These are phyloP conservation scores for Aschersonia sp. DNA, from an alignment of 2,329 filamentous ascomycete genomes.

Conservation along the genomic window DNA sequence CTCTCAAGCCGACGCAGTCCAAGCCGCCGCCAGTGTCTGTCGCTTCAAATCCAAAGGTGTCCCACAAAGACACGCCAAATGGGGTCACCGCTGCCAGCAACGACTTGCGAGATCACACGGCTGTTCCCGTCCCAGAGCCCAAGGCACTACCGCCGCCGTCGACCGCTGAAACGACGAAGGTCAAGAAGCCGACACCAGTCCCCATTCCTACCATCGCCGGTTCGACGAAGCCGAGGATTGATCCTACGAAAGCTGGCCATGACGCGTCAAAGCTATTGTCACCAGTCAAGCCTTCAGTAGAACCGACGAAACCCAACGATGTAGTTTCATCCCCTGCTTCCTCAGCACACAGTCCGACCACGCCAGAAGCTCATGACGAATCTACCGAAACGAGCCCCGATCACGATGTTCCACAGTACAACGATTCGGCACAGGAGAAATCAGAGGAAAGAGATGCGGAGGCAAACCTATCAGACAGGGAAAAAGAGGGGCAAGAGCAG, in stretches of 20 bases:
- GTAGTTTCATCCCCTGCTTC: conserved; percentile 43
- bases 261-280: conserved; percentile 4
- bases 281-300: conserved; percentile 19
- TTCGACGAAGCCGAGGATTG: not conserved
- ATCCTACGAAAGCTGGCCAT: not conserved
- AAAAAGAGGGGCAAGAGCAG: not conserved
- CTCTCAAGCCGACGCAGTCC: conserved; percentile 3
- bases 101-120: not conserved
- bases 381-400: conserved; percentile 65
- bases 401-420: conserved; percentile 45
- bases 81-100: not conserved
- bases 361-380: conserved; percentile 50
- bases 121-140: not conserved
- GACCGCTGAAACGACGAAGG: not conserved
- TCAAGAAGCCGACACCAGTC: not conserved
- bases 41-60: not conserved
- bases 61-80: not conserved
- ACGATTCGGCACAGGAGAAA: conserved; percentile 30
- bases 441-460: not conserved
- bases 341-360: conserved; percentile 59
- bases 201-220: not conserved
- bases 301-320: conserved; percentile 24
- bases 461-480: not conserved
- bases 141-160: not conserved
- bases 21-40: not conserved